These are phyloP conservation scores for Diaporthe citriasiana DNA, from an alignment of 2,329 filamentous ascomycete genomes.

Conservation along the genomic window DNA sequence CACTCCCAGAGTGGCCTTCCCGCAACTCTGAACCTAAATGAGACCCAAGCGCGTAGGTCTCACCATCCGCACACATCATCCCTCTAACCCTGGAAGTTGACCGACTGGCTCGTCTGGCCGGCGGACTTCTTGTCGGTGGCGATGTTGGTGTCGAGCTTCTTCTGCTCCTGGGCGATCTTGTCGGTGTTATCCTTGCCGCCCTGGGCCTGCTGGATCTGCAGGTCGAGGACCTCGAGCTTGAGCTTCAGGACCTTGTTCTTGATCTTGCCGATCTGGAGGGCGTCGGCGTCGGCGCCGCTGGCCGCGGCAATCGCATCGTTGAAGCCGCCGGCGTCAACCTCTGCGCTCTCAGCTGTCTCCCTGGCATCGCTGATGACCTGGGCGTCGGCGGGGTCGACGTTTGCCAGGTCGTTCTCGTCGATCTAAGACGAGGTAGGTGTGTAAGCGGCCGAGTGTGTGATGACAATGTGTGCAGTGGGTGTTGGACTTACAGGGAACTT, in stretches of 20 bases:
- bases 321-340: slow-evolving; percentile 64
- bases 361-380: slow-evolving; percentile 65
- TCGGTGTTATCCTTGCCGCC: slow-evolving; percentile 56
- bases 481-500: slow-evolving; percentile 63
- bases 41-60: neutral
- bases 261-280: slow-evolving; percentile 54
- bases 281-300: slow-evolving; percentile 56
- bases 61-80: neutral
- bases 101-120: slow-evolving; percentile 53
- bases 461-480: neutral
- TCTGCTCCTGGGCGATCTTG: slow-evolving; percentile 62
- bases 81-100: slow-evolving; percentile 53
- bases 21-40: neutral
- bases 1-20: neutral
- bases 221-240: slow-evolving; percentile 63
- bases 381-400: slow-evolving; percentile 62
- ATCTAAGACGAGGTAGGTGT: slow-evolving; percentile 51
- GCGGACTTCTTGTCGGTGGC: slow-evolving; percentile 53
- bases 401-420: slow-evolving; percentile 59
- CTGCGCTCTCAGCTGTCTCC: slow-evolving; percentile 66
- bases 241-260: slow-evolving; percentile 64
- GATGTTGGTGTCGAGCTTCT: slow-evolving; percentile 68
- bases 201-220: slow-evolving; percentile 67
- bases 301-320: slow-evolving; percentile 67
- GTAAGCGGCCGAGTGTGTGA: neutral